Conservation (phyloP, 2,329 filamentous ascomycete genomes). For the Pseudopyrenochaeta lycopersici region DNA sequence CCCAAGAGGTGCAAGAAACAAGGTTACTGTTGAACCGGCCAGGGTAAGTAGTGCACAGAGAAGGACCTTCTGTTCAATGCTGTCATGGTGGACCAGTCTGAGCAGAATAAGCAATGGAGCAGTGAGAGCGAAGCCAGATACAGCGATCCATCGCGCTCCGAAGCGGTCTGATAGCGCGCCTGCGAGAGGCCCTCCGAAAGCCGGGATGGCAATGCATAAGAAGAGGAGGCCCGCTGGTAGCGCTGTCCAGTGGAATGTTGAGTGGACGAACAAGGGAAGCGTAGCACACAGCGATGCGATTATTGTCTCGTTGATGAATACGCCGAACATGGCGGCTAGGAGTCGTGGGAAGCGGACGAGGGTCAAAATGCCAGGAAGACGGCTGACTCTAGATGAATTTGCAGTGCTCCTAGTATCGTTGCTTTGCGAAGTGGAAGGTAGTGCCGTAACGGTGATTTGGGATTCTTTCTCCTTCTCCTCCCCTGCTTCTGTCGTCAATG, state of each 20-base stretch:
- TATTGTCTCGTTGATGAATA: slow-evolving; percentile 57
- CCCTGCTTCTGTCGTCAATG: neutral
- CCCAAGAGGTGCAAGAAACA: slow-evolving; percentile 16
- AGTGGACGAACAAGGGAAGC: slow-evolving; percentile 61
- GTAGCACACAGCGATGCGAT: slow-evolving; percentile 62
- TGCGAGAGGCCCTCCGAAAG: slow-evolving; percentile 64
- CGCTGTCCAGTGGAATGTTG: slow-evolving; percentile 60
- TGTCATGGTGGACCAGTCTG: slow-evolving; percentile 67
- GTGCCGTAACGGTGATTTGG: neutral
- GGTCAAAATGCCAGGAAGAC: slow-evolving; percentile 34
- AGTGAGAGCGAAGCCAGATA: slow-evolving; percentile 64
- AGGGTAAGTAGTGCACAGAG: slow-evolving; percentile 68
- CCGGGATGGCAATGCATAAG: slow-evolving; percentile 64
- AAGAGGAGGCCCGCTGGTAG: slow-evolving; percentile 62
- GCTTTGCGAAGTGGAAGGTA: neutral
- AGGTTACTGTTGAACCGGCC: slow-evolving; percentile 56
- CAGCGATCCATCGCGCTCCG: slow-evolving; percentile 69
- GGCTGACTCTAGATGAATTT: neutral
- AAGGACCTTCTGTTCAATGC: slow-evolving; percentile 67
- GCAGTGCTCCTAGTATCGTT: neutral
- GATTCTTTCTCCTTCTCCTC: neutral
- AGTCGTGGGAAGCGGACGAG: slow-evolving; percentile 64
- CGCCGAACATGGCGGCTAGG: slow-evolving; percentile 64
- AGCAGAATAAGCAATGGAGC: slow-evolving; percentile 70
- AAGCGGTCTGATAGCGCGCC: slow-evolving; percentile 60